These are phyloP conservation scores for Ceratobasidium sp. DNA, from an alignment of 1,284 basidiomycete species.

Conservation along the genomic window DNA sequence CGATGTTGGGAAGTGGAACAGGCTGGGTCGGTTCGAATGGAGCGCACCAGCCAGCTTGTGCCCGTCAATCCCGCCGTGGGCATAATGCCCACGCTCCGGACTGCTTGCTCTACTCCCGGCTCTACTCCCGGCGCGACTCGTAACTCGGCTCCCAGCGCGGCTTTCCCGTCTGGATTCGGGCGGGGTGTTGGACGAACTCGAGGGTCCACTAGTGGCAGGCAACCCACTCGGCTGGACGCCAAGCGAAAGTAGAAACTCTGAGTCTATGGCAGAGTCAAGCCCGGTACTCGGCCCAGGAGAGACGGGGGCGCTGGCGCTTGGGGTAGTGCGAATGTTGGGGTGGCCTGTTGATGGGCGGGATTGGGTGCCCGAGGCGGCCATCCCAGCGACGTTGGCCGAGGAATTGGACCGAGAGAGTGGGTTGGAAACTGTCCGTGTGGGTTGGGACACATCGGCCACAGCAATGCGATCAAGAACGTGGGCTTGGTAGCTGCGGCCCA, in stretches of 20 bases:
- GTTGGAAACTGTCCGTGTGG: conserved; percentile 37
- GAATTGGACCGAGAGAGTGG: conserved; percentile 28
- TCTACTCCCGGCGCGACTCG: conserved; percentile 59
- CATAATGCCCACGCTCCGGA: conserved; percentile 56
- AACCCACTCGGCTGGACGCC: conserved; percentile 58
- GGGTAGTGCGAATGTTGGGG: conserved; percentile 50
- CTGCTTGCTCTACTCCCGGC: conserved; percentile 61
- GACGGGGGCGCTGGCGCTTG: conserved; percentile 23
- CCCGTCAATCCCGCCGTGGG: conserved; percentile 12
- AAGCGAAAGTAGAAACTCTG: conserved; percentile 80
- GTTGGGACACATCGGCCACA: conserved; percentile 34
- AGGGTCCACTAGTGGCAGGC: conserved; percentile 50
- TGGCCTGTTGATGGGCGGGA: conserved; percentile 58
- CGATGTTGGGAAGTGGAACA: conserved; percentile 49
- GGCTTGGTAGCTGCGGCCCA: conserved; percentile 47
- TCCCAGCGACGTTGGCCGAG: conserved; percentile 28
- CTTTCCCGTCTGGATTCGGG: conserved; percentile 54
- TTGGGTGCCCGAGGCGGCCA: conserved; percentile 55
- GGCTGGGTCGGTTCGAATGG: conserved; percentile 41
- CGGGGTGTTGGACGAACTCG: conserved; percentile 54
- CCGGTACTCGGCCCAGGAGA: conserved; percentile 52
- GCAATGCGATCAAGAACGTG: conserved; percentile 44
- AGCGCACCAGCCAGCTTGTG: conserved; percentile 36
- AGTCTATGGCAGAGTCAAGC: conserved; percentile 80
- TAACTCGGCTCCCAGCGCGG: conserved; percentile 54